Percentiles rank a stretch among this genome's conserved stretches.
Evolutionary conservation across 2,329 filamentous ascomycete genomes (phyloP).

Genomic region (Apiospora rasikravindrae): DNA sequence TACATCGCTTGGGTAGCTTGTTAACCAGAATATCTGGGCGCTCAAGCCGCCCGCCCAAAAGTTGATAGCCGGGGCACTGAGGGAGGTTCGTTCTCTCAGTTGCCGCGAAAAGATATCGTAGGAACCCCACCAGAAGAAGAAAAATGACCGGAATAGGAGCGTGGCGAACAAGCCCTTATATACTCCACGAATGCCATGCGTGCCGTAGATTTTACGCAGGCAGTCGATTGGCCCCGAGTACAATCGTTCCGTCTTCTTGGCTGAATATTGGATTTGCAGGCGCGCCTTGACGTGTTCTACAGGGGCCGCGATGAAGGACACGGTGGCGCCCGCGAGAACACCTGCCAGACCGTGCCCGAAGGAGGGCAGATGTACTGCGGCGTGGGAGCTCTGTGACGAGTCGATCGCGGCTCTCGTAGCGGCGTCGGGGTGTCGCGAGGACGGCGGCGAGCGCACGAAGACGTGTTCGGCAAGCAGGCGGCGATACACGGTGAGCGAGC

Average conservation of each 20-base stretch:
- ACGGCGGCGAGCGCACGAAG: constrained; percentile 62
- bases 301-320: constrained; percentile 90
- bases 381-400: constrained; percentile 35
- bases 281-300: constrained; percentile 96
- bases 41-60: constrained; percentile 97
- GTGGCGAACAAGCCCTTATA: constrained; percentile 89
- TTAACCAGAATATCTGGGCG: constrained; percentile 94
- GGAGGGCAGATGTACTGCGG: constrained; percentile 62
- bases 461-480: constrained; percentile 80
- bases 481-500: constrained; percentile 88
- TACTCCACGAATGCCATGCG: constrained; percentile 78
- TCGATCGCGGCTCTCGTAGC: constrained; percentile 32
- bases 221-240: constrained; percentile 92
- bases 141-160: constrained; percentile 86
- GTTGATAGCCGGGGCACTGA: constrained; percentile 83
- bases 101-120: constrained; percentile 83
- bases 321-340: constrained; percentile 84
- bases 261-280: constrained; percentile 91
- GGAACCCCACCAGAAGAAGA: constrained; percentile 98
- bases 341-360: constrained; percentile 89
- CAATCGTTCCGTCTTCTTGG: constrained; percentile 74
- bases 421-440: constrained; percentile 36
- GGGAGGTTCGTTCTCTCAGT: constrained; percentile 68
- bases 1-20: constrained; percentile 89
- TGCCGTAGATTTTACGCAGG: constrained; percentile 67